Base-by-base conservation (phyloP, 1,139 yeast genomes). In the Magnusiomyces sp. region DNA sequence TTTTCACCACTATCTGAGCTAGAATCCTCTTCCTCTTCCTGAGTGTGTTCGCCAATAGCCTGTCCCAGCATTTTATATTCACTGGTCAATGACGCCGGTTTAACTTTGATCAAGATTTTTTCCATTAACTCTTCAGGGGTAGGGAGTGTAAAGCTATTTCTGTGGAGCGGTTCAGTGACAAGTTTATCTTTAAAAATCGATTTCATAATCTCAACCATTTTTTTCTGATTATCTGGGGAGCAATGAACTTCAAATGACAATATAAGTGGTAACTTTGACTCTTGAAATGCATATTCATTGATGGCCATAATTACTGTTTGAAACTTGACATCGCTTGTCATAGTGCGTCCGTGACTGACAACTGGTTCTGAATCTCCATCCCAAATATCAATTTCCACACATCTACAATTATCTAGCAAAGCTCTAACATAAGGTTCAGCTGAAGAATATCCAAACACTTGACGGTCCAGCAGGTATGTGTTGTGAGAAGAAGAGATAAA, bases 311-410 rank as follows among this genome's bases (percentile, higher is more conserved):
- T 67, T 1, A 90, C 97, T 56, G 83, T 81, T 17, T 71, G 66
- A 46, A 92, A 75, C 1, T 81, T 77, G 23, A 92, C 79, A 0
- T 89, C 76, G 0, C 83, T 73, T 0, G 97, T 88, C 53, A 92
- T 78, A 0, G 95, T 77, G 49, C 82, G 70, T 0, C 98, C 98
- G 66, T 94, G 99, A 38, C 85, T 83, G 0, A 94, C 97, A 0
- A 87, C 77, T 0, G 98, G 98, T 2, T 83, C 88, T n/a, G 60
- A 58, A 27, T 72, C 74, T 9, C 95, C 94, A 67, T 92, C 96
- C 98, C 98, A 94, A 20, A 94, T 75, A 65, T 94, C 99, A 41
- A 94, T 80, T 61, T 94, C 99, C 20, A 94, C 74, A 57, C 97
- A 89, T 45, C 96, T 72, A 59, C 97, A 92, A 1, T 98, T 97